Evolutionary conservation across 1,139 yeast genomes (phyloP), one percentile per base, ranked within the genome.

Genomic region (Kurtzmaniella quercitrusa): DNA sequence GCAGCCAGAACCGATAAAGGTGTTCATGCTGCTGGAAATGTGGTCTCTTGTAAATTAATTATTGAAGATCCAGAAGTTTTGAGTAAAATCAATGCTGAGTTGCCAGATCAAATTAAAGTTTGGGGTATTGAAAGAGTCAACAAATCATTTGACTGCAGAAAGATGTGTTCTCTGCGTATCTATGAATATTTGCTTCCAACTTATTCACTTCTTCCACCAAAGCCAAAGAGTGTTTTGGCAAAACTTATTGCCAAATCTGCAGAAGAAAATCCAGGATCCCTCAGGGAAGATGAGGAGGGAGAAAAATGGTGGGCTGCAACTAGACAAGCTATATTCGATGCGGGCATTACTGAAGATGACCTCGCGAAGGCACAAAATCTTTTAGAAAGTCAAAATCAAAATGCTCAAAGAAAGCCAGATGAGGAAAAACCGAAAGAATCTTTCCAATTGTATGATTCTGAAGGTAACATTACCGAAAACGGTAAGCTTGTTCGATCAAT

Each of bases 1-100:
- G 96, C 98, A 38, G 98, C 98, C 3, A 76, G 98, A 63, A 93
- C 99, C 4, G 99, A 93, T 61, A 94, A 93, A 64, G 99, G 98
- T 48, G 99, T 93, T 14, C 99, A 93, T 64, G 98, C 99, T 20
- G 98, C 98, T 4, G 98, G 98, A 21, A 93, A 93, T 59, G 89
- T 93, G 23, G 80, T 94, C 37, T 86, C 96, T 7, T 71, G 88
- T 55, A 93, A 93, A 60, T 69, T 93, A 71, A 89, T 91, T 54
- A 78, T 91, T 45, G 97, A 91, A 59, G 98, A 91, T 55, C 78
- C 75, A n/a, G 84, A 86, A 43, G 76, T 91, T 42, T 72, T 85
- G 37, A 71, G 74, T 36, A 86, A 82, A 60, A 84, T 94, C 62
- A 93, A 93, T 61, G 63, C 71, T 1, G 61, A 73, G 39, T 71